Conservation (phyloP, 768 basidiomycete species). For the Lactarius psammicola region DNA sequence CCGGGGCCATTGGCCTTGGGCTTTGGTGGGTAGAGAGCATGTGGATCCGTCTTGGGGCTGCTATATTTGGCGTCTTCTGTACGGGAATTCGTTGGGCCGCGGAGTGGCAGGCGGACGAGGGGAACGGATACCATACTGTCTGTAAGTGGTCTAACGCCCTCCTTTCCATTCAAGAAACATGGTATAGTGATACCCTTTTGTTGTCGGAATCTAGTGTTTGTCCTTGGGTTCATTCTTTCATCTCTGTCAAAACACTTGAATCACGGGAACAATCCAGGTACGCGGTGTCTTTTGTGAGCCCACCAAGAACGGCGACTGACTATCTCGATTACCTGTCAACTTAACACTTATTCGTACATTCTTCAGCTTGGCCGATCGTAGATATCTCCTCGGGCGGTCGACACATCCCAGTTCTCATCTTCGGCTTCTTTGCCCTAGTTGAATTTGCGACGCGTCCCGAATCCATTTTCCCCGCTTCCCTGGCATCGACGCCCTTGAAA, state of each 20-base stretch:
- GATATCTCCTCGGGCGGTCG: slow-evolving; percentile 63
- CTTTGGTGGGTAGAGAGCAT: slow-evolving; percentile 27
- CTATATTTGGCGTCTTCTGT: slow-evolving; percentile 22
- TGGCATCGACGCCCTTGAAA: slow-evolving; percentile 5
- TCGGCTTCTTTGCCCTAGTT: slow-evolving; percentile 57
- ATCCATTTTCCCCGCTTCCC: slow-evolving; percentile 24
- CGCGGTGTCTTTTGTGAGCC: slow-evolving; percentile 8
- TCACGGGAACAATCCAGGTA: slow-evolving; percentile 78
- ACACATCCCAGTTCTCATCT: slow-evolving; percentile 61
- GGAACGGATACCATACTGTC: slow-evolving; percentile 22
- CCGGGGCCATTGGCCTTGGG: slow-evolving; percentile 21
- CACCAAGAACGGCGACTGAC: neutral
- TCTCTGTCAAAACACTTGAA: slow-evolving; percentile 75
- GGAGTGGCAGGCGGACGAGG: slow-evolving; percentile 23
- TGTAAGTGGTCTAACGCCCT: slow-evolving; percentile 14
- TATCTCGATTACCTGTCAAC: neutral
- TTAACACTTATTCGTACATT: neutral
- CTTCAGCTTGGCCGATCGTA: slow-evolving; percentile 74
- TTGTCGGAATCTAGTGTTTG: slow-evolving; percentile 47
- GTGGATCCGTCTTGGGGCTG: slow-evolving; percentile 27
- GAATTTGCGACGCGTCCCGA: slow-evolving; percentile 52
- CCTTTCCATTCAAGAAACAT: neutral
- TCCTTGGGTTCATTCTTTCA: slow-evolving; percentile 63
- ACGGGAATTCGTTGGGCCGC: slow-evolving; percentile 22
- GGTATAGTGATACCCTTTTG: neutral